Base-by-base conservation (phyloP, 1,284 basidiomycete genomes). In the Tylopilus sp. region DNA sequence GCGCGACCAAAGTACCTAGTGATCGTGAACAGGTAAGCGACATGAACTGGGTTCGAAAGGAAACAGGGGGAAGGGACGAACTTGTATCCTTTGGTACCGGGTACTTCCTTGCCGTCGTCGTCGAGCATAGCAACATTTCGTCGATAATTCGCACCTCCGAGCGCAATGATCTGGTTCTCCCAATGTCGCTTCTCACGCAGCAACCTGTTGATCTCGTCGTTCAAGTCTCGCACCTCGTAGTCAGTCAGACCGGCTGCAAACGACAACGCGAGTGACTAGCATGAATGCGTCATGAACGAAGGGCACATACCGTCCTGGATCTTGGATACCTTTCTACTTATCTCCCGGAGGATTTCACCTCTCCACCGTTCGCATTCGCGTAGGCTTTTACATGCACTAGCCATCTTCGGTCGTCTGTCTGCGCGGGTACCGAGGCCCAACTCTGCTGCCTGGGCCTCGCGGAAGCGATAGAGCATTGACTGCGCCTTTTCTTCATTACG, bases 41-140 rank as follows among this genome's bases (percentile, higher is more conserved):
- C 2, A 19, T 19, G 4, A 9, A 31, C 11, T 6, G 23, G 6
- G 5, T 7, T 12, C 26, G 9, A 23, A 16, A n/a, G 11, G 15
- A 12, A 18, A 11, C 11, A 23, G 12, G 6, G 2, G 11, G 26
- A 26, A 2, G 7, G 8, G 25, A 77, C 86, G 56, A 59, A 93
- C 92, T 98, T 98, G 81, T 98, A 99, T 48, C 95, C 96, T 58
- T 97, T 89, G n/a, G 91, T 96, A 0, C 94, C 93, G 0, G 94
- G 93, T 0, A 97, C 92, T 68, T 97, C 93, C 64, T 90, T 90
- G 15, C 93, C 92, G 58, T 95, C 93, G 56, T 95, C 93, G 63
- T 97, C 89, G 56, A 90, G 63, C 89, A 97, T 96, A 42, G 87
- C 84, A 6, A 90, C 85, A 62, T 91, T 95, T 43, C 95, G 75